Conservation (phyloP, 2,329 filamentous ascomycete genomes). For the Nothopassalora personata region DNA sequence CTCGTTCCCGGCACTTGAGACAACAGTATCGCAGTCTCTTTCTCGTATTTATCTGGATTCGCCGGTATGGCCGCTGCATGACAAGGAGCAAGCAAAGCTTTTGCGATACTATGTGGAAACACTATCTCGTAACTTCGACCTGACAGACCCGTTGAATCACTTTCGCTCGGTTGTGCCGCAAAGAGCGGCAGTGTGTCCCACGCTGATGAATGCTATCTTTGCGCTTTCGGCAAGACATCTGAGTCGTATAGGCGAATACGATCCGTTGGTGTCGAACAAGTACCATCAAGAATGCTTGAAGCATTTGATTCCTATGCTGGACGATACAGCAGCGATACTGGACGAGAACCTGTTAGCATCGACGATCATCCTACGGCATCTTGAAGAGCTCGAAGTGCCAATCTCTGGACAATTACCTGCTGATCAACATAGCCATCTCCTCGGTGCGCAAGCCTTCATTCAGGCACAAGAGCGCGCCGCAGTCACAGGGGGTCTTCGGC, state of each 20-base stretch:
- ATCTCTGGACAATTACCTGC: conserved; percentile 21
- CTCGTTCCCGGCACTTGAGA: conserved; percentile 16
- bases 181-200: conserved; percentile 47
- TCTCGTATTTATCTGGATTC: conserved; percentile 29
- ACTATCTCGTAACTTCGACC: conserved; percentile 29
- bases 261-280: conserved; percentile 46
- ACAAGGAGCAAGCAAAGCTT: conserved; percentile 29
- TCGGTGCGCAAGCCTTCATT: conserved; percentile 35
- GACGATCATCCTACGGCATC: conserved; percentile 52
- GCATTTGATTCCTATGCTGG: conserved; percentile 46
- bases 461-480: conserved; percentile 28
- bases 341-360: conserved; percentile 52
- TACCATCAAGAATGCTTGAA: conserved; percentile 53
- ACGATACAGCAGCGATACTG: conserved; percentile 36
- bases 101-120: conserved; percentile 31
- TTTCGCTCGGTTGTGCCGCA: conserved; percentile 53
- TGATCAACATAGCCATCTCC: conserved; percentile 26
- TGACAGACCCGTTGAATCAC: conserved; percentile 37
- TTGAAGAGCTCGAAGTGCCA: conserved; percentile 51
- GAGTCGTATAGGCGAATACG: conserved; percentile 45
- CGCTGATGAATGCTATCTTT: conserved; percentile 54
- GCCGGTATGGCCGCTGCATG: conserved; percentile 27
- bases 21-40: conserved; percentile 18
- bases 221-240: conserved; percentile 53
- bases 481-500: conserved; percentile 36